These are phyloP conservation scores for Pelargonium nanum DNA, from an alignment of 345 rosid genomes.

Conservation along the genomic window DNA sequence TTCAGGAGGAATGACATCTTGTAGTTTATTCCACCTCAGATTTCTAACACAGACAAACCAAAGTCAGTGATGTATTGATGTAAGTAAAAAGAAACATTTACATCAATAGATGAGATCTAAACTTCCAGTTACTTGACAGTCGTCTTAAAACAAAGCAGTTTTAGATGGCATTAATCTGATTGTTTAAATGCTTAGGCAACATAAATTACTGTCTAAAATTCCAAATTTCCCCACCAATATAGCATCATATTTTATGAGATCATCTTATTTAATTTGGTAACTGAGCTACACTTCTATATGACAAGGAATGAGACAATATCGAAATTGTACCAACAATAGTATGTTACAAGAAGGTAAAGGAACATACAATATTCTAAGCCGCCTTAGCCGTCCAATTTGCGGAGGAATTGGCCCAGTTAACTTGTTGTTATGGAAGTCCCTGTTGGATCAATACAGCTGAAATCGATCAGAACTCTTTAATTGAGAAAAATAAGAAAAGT, in stretches of 20 bases:
- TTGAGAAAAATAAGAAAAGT: not conserved
- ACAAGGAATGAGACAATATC: not conserved
- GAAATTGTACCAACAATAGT: not conserved
- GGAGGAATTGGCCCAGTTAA: conserved; percentile 93
- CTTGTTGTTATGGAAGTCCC: conserved; percentile 87
- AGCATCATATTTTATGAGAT: not conserved
- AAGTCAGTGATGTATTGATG: not conserved
- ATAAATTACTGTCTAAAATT: not conserved
- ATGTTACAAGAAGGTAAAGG: conserved; percentile 5
- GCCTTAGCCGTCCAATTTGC: conserved; percentile 81
- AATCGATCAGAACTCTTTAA: not conserved
- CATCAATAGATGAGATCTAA: not conserved
- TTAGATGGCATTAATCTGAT: too few relatives aligned
- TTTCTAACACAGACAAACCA: conserved; percentile 30
- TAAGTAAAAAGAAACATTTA: not conserved
- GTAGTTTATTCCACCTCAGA: conserved; percentile 91
- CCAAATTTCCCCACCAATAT: not conserved
- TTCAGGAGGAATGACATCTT: conserved; percentile 83
- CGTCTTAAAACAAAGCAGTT: too few relatives aligned
- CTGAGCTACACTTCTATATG: too few relatives aligned
- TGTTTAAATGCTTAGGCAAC: too few relatives aligned
- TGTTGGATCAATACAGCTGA: conserved; percentile 13
- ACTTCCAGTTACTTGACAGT: not conserved
- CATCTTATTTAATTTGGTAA: not conserved
- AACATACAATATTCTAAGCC: conserved; percentile 68